These are phyloP conservation scores for Trichoderma aggressivum DNA, from an alignment of 2,329 filamentous ascomycete genomes.

Conservation along the genomic window DNA sequence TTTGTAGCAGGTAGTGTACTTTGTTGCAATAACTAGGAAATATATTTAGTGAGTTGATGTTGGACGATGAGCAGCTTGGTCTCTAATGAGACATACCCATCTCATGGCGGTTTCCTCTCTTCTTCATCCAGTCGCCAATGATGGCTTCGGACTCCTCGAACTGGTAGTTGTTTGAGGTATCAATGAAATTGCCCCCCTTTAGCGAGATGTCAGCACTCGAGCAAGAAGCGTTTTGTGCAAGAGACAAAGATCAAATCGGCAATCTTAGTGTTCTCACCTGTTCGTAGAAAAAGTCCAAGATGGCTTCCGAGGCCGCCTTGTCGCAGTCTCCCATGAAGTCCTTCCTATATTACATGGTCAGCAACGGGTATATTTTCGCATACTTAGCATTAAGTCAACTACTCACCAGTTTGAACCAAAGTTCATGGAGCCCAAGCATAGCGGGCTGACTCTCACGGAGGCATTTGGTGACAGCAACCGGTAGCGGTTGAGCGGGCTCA, in stretches of 20 bases:
- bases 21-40: conserved; percentile 61
- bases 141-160: conserved; percentile 59
- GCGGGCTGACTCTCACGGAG: conserved; percentile 62
- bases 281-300: conserved; percentile 64
- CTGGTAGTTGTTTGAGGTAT: conserved; percentile 69
- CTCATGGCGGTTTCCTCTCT: conserved; percentile 61
- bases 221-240: background rate
- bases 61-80: background rate
- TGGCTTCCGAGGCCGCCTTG: conserved; percentile 57
- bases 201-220: conserved; percentile 18
- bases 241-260: too few species aligned
- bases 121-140: conserved; percentile 69
- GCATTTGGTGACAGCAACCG: conserved; percentile 65
- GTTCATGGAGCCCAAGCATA: conserved; percentile 64
- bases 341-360: conserved; percentile 36
- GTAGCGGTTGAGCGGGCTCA: conserved; percentile 61
- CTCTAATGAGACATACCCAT: conserved; percentile 45
- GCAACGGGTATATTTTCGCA: background rate
- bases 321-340: conserved; percentile 61
- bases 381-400: background rate
- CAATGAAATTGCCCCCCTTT: conserved; percentile 65
- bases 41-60: background rate
- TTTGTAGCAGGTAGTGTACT: conserved; percentile 60
- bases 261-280: conserved; percentile 37
- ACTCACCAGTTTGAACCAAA: conserved; percentile 55